These are phyloP conservation scores for Thalassiosira ordinaria DNA, from an alignment of 352 stramenopile species.

Conservation along the genomic window DNA sequence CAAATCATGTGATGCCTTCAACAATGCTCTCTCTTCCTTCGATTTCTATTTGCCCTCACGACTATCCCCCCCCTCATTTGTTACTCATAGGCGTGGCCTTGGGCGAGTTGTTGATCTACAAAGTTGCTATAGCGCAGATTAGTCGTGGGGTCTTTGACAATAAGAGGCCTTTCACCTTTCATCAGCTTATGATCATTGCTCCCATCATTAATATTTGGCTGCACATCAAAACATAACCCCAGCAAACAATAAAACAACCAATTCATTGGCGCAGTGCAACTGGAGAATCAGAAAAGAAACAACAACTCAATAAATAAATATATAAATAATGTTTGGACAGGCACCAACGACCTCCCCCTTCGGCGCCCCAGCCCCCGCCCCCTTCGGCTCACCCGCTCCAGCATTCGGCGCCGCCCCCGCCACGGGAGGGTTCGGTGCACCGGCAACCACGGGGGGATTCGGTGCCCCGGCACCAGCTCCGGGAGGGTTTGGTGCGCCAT, in stretches of 20 bases:
- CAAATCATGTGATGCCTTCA: no score
- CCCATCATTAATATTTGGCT: background rate
- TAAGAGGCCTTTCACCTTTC: background rate
- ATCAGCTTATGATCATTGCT: background rate
- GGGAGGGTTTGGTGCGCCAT: slow-evolving; percentile 8
- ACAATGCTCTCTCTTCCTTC: no score
- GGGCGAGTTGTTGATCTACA: no score
- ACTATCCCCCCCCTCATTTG: no score
- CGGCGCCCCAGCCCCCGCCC: slow-evolving; percentile 51
- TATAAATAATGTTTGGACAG: slow-evolving; percentile 64
- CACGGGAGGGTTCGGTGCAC: slow-evolving; percentile 39
- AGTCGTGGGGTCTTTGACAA: background rate
- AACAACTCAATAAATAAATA: slow-evolving; percentile 16
- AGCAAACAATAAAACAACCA: background rate
- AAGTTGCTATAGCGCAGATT: no score
- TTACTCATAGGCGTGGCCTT: no score
- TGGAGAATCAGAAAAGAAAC: slow-evolving; percentile 5
- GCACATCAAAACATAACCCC: background rate
- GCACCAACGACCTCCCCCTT: slow-evolving; percentile 57
- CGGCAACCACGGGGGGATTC: slow-evolving; percentile 48
- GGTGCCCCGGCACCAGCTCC: slow-evolving; percentile 51
- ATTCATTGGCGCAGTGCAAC: background rate
- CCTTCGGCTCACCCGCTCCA: slow-evolving; percentile 55
- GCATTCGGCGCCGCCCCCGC: no score
- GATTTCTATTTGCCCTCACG: no score